A percentile compares a stretch with the other conserved stretches of the same genome.
phyloP scores from a whole-genome alignment of 371 early-diverging fungal genomes.

The Mortierella sp. region DNA sequence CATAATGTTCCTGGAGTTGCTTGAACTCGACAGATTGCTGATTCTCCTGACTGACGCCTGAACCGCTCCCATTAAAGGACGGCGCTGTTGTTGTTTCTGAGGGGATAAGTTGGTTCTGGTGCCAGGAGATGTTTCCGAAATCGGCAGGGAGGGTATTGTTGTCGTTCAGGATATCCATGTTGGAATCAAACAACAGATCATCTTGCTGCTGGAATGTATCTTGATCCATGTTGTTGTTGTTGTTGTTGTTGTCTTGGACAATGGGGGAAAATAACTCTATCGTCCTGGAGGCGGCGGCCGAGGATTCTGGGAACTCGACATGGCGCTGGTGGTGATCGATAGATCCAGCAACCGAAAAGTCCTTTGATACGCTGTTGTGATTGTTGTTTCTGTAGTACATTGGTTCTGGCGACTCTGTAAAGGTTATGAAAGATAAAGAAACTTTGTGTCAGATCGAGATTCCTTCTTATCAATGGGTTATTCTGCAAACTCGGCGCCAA shows the following conservation, averaged over 20 bases:
- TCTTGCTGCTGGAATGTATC: not conserved
- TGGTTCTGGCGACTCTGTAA: not conserved
- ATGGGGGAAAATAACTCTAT: not conserved
- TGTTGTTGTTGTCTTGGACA: not conserved
- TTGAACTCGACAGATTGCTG: not conserved
- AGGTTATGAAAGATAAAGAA: not conserved
- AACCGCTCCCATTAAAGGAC: not conserved
- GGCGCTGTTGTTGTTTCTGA: not conserved
- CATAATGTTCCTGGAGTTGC: not conserved
- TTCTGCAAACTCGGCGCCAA: not conserved
- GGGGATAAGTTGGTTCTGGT: not conserved
- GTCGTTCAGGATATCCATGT: slow-evolving; percentile 5
- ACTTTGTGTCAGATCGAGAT: not conserved
- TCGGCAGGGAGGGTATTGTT: not conserved
- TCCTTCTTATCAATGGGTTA: not conserved
- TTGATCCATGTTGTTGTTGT: not conserved
- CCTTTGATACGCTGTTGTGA: not conserved
- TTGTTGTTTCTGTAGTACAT: not conserved
- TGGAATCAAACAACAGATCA: not conserved
- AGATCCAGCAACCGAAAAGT: not conserved
- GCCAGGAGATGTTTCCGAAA: not conserved
- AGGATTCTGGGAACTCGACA: not conserved
- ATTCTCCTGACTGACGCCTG: not conserved
- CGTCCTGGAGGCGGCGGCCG: not conserved
- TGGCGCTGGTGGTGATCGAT: not conserved